A percentile compares a stretch with the other conserved stretches of the same genome.
phyloP scores from a whole-genome alignment of 2,329 filamentous ascomycete species.

The Exserohilum rostratum region DNA sequence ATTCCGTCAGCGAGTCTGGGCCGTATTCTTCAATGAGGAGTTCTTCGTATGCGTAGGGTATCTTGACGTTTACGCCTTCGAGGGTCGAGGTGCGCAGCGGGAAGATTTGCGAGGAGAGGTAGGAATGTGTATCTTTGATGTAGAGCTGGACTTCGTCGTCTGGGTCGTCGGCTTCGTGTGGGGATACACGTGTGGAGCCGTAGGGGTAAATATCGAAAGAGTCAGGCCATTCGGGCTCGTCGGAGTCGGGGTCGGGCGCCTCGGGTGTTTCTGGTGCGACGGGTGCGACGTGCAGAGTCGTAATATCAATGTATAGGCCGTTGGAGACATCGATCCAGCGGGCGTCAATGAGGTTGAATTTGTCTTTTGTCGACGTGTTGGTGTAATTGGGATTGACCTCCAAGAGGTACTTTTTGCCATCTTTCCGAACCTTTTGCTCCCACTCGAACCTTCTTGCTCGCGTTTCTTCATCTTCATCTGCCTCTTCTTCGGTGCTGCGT shows the following conservation, averaged over 20 bases:
- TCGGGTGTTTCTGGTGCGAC: conserved; percentile 28
- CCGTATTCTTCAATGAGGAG: conserved; percentile 64
- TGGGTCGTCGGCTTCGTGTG: not conserved
- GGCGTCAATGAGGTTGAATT: conserved; percentile 63
- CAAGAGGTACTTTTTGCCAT: conserved; percentile 56
- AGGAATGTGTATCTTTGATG: conserved; percentile 64
- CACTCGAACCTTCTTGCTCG: not conserved
- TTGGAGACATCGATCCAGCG: conserved; percentile 66
- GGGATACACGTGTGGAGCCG: conserved; percentile 1
- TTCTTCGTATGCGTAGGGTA: conserved; percentile 63
- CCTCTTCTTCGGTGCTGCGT: not conserved
- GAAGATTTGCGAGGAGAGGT: conserved; percentile 61
- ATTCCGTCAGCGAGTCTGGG: conserved; percentile 54
- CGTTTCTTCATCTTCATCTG: conserved; percentile 28
- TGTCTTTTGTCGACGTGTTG: conserved; percentile 53
- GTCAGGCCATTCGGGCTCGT: not conserved
- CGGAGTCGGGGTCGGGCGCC: not conserved
- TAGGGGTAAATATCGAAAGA: not conserved
- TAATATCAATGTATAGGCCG: conserved; percentile 68
- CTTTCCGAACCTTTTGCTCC: conserved; percentile 18
- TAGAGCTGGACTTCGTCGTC: conserved; percentile 18
- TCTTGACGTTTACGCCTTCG: conserved; percentile 59
- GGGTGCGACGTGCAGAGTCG: conserved; percentile 58
- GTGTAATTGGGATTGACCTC: conserved; percentile 65
- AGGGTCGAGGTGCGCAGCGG: conserved; percentile 62